Evolutionary conservation across 768 basidiomycete species (phyloP).

Genomic region (Lactifluus piperatus): DNA sequence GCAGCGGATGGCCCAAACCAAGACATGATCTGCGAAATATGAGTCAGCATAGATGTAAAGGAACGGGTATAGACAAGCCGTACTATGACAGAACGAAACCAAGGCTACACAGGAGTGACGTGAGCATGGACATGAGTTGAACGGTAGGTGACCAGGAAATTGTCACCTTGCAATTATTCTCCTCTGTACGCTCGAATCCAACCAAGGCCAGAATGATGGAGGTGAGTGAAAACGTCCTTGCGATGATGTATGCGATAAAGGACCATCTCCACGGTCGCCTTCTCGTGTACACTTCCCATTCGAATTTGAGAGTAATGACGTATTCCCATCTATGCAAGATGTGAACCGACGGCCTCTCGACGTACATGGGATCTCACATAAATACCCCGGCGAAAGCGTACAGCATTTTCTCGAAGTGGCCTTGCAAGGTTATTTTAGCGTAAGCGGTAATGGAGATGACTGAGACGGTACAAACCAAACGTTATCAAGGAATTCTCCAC

Average conservation of each 20-base stretch:
- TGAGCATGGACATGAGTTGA: neutral
- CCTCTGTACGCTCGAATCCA: neutral
- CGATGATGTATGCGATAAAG: neutral
- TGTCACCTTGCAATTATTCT: neutral
- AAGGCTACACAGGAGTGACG: neutral
- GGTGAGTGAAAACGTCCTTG: neutral
- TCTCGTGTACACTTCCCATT: conserved; percentile 7
- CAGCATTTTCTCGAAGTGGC: too few species aligned
- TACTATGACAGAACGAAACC: conserved; percentile 1
- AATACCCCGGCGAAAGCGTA: too few species aligned
- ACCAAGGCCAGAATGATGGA: neutral
- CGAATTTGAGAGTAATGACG: neutral
- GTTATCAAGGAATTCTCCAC: too few species aligned
- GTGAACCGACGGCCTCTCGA: too few species aligned
- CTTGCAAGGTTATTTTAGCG: too few species aligned
- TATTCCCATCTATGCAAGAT: conserved; percentile 6
- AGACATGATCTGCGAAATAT: neutral
- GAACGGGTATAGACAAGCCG: neutral
- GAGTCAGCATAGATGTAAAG: too few species aligned
- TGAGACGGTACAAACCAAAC: too few species aligned
- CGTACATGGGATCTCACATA: too few species aligned
- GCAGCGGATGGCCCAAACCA: neutral
- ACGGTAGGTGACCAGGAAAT: neutral
- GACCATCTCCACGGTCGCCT: conserved; percentile 14
- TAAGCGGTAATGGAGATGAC: too few species aligned